These are phyloP conservation scores for Stropharia rugosoannulata DNA, from an alignment of 768 basidiomycete genomes.

Conservation along the genomic window DNA sequence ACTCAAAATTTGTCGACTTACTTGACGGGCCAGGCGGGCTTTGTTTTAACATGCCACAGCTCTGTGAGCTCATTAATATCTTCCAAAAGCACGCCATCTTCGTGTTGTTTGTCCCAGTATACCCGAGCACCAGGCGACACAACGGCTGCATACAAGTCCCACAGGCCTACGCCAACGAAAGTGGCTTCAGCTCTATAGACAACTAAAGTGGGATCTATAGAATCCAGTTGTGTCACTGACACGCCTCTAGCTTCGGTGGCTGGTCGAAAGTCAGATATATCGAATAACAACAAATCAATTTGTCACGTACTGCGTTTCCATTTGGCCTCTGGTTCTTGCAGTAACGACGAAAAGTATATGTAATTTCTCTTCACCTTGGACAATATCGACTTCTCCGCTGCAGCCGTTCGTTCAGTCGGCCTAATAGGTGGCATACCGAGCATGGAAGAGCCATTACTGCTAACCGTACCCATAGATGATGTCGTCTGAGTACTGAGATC, in stretches of 20 bases:
- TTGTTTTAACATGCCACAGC: constrained; percentile 90
- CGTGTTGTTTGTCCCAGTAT: constrained; percentile 89
- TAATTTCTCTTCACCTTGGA: constrained; percentile 90
- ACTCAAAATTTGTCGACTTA: constrained; percentile 40
- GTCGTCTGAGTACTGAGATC: constrained; percentile 68
- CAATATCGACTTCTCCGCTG: constrained; percentile 80
- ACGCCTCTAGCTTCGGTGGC: constrained; percentile 88
- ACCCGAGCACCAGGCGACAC: constrained; percentile 80
- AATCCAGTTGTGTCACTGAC: constrained; percentile 92
- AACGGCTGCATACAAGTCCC: constrained; percentile 91
- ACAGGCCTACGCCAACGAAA: constrained; percentile 92
- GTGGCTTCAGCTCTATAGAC: constrained; percentile 97
- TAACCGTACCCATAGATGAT: constrained; percentile 57
- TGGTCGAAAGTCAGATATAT: constrained; percentile 24
- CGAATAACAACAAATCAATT: constrained; percentile 7
- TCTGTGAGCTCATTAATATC: constrained; percentile 91
- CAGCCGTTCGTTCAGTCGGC: constrained; percentile 46
- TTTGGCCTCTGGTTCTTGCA: constrained; percentile 98
- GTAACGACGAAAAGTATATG: constrained; percentile 94
- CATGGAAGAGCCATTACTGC: constrained; percentile 45
- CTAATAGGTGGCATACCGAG: constrained; percentile 37
- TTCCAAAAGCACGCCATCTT: constrained; percentile 82
- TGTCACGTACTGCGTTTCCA: constrained; percentile 78
- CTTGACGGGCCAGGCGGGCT: constrained; percentile 93
- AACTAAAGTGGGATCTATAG: constrained; percentile 94